Conservation (phyloP, 2,329 filamentous ascomycete genomes). For the Scolecobasidium constrictum region DNA sequence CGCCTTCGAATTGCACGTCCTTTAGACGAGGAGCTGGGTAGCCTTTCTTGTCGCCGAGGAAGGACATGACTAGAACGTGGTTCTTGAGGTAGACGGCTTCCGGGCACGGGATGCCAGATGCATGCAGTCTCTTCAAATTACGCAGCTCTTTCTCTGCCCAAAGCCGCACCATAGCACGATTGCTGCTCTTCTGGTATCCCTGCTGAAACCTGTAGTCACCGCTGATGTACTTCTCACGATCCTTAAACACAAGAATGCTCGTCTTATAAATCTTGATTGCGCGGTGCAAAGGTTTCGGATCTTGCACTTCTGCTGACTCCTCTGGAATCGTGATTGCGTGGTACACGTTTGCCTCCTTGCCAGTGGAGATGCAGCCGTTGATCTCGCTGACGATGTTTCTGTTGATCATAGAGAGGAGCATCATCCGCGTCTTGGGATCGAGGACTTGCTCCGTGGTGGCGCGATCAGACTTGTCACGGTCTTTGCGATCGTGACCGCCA, state of each 20-base stretch:
- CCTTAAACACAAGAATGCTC: conserved; percentile 93
- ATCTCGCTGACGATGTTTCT: conserved; percentile 80
- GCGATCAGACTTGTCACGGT: conserved; percentile 82
- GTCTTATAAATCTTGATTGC: conserved; percentile 99
- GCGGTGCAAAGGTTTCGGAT: conserved; percentile 49
- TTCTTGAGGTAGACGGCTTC: conserved; percentile 80
- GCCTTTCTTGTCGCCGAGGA: conserved; percentile 78
- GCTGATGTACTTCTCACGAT: conserved; percentile 88
- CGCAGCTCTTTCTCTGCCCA: conserved; percentile 99
- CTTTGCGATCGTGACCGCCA: conserved; percentile 28
- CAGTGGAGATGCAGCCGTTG: conserved; percentile 89
- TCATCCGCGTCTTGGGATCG: conserved; percentile 89
- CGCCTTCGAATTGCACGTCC: conserved; percentile 63
- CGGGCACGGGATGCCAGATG: conserved; percentile 78
- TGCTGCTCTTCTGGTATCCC: conserved; percentile 90
- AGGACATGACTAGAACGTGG: conserved; percentile 93
- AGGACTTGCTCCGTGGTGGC: conserved; percentile 92
- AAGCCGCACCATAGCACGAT: conserved; percentile 92
- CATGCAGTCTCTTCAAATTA: conserved; percentile 69
- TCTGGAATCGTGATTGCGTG: conserved; percentile 61
- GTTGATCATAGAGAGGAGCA: conserved; percentile 92
- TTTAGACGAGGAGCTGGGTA: conserved; percentile 80
- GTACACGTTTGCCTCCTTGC: conserved; percentile 98
- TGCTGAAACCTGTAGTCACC: conserved; percentile 87
- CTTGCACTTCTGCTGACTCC: conserved; percentile 42